Evolutionary conservation across 2,329 filamentous ascomycete genomes (phyloP).

Genomic region (Orbilia oligospora): DNA sequence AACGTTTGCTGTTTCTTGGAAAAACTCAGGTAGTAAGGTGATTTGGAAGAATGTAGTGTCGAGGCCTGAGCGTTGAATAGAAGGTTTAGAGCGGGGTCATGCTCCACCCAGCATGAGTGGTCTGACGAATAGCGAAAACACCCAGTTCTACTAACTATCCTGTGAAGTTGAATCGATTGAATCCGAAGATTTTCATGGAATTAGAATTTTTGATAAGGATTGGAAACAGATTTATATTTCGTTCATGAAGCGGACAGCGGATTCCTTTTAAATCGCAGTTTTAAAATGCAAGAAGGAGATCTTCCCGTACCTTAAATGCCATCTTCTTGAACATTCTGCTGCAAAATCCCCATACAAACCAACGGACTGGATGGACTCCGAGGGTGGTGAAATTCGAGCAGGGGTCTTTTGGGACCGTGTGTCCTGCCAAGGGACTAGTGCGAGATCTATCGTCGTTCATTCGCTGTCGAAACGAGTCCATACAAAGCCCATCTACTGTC

Average conservation of each 20-base stretch:
- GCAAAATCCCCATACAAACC: conserved; percentile 26
- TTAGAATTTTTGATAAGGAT: background rate
- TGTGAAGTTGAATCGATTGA: background rate
- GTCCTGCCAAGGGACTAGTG: conserved; percentile 31
- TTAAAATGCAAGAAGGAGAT: conserved; percentile 46
- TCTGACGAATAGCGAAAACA: background rate
- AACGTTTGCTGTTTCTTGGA: background rate
- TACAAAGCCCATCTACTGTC: conserved; percentile 29
- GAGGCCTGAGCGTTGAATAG: conserved; percentile 38
- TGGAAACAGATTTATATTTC: background rate
- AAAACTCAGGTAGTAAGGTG: background rate
- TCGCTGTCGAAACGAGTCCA: conserved; percentile 53
- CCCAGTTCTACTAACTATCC: background rate
- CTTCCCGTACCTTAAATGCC: conserved; percentile 50
- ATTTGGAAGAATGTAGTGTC: conserved; percentile 37
- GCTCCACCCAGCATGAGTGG: conserved; percentile 11
- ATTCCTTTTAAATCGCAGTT: conserved; percentile 6
- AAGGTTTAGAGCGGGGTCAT: conserved; percentile 18
- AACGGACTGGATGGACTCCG: background rate
- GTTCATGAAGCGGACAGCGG: conserved; percentile 6
- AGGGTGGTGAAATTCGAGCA: conserved; percentile 51
- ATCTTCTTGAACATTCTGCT: background rate
- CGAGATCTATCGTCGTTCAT: background rate
- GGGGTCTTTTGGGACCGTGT: conserved; percentile 21
- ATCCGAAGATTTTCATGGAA: background rate